Base-by-base conservation (phyloP, 148 eudicot genomes). In the Chenopodium berlandieri region DNA sequence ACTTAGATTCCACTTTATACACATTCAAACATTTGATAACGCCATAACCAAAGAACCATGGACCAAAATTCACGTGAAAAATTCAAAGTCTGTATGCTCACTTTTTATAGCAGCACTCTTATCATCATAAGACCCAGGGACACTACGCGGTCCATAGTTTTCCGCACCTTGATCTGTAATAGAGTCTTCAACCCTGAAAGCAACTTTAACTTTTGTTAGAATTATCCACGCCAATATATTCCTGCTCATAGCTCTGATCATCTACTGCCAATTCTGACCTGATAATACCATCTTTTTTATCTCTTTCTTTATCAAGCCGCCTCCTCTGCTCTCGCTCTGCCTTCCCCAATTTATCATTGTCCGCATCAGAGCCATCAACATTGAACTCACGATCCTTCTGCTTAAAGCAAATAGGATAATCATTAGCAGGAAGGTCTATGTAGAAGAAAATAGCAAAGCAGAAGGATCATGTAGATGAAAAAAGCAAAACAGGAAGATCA, bases 321-420 rank as follows among this genome's bases (percentile, higher is more conserved):
- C 85, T 90, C 86, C 91, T 90, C 77, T 79, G 97, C 64, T 94
- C 98, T 84, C 88, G 88, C 81, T 91, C 93, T 81, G 86, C 71
- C 83, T 90, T 96, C 83, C 81, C 86, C 56, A 92, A 81, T 87
- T 91, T 91, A 74, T 92, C 95, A 68, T 89, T 93, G 75, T 94
- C 97, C 68, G 88, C 77, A 83, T 94, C 98, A 68, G 88, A 86
- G 71, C 84, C 91, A 75, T 94, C 99, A 79, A 89, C 88, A 85
- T 87, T 84, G 80, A 87, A 79, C n/a, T 91, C 97, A 9, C 82
- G 91, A 50, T 94, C 97, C 84, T 84, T 84, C 86, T 84, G 70
- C 67, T 14, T 8, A 70, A 16, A 63, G 65, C 8, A 9, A 77
- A 62, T 56, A 71, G 69, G 74, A 50, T 67, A 31, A 65, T 22